Evolutionary conservation across 2,329 filamentous ascomycete genomes (phyloP), one percentile per base, ranked within the genome.

Genomic region (Trichoderma sp.): DNA sequence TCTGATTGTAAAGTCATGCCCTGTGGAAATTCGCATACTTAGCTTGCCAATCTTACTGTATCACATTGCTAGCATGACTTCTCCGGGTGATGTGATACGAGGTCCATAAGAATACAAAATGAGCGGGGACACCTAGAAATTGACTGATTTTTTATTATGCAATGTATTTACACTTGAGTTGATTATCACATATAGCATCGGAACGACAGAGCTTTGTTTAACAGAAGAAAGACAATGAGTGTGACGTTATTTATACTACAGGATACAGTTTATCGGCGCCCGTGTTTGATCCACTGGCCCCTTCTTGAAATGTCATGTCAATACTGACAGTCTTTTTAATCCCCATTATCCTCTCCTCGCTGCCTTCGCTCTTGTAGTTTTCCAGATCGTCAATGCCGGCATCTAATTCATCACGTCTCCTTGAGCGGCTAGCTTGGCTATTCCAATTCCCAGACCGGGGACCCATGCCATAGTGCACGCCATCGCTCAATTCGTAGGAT

Each of bases 251-350:
- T n/a, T 51, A 51, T n/a, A 37, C 49, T 14, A 37, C 49, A 2
- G 51, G 32, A 18, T 55, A 55, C 16, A 34, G 7, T 30, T 61
- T 61, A 6, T 24, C 43, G 24, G 26, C 16, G 24, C 8, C 24
- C 14, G 43, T 13, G 3, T 21, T 11, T 30, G 26, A n/a, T 21
- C 56, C 52, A 7, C 18, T 14, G 3, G 18, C 14, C 34, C 16
- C 34, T 49, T 66, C 39, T 32, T 66, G 63, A 16, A 66, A 66
- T 28, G 37, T 46, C 63, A 66, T 66, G 28, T 66, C 63, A 32
- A 66, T 66, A 7, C 63, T 66, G 26, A 66, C 63, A 11, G 63
- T 66, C n/a, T 66, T 66, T 21, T 51, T 66, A 5, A 66, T 59
- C 6, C 54, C 54, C n/a, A 66, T 58, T 28, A 66, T 66, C 13